phyloP scores from a whole-genome alignment of 257 asterid genomes.

The Nicotiana paniculata region DNA sequence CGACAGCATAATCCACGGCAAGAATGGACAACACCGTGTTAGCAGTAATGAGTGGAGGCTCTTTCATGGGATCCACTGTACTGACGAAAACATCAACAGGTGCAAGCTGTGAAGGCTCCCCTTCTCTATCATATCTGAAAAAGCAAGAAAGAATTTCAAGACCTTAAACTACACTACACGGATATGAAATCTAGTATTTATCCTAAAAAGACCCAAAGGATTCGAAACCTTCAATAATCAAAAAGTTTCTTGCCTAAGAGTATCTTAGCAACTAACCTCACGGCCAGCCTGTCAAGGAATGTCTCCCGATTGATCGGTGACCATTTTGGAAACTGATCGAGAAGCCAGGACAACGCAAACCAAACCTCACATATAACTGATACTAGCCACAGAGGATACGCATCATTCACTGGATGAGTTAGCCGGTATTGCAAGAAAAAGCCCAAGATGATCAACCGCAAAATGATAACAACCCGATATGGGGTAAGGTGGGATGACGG shows the following conservation, averaged over 20 bases:
- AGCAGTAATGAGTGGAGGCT: slow-evolving; percentile 67
- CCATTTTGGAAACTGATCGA: slow-evolving; percentile 73
- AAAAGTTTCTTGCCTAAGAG: neutral
- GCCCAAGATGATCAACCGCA: slow-evolving; percentile 58
- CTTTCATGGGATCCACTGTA: slow-evolving; percentile 77
- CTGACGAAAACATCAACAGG: slow-evolving; percentile 65
- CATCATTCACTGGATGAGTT: slow-evolving; percentile 66
- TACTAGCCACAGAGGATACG: slow-evolving; percentile 70
- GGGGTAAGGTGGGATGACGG: slow-evolving; percentile 57
- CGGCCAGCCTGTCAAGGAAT: slow-evolving; percentile 55
- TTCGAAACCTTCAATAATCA: neutral
- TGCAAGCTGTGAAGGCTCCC: slow-evolving; percentile 64
- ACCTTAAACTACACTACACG: neutral
- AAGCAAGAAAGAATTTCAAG: neutral
- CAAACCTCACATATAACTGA: slow-evolving; percentile 72
- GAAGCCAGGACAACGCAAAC: slow-evolving; percentile 71
- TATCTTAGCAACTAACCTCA: slow-evolving; percentile 33
- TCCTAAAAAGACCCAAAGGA: neutral
- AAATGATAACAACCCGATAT: slow-evolving; percentile 55
- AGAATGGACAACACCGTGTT: slow-evolving; percentile 67
- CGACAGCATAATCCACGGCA: slow-evolving; percentile 65
- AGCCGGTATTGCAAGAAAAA: slow-evolving; percentile 66
- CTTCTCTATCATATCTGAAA: slow-evolving; percentile 56
- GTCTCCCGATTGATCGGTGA: slow-evolving; percentile 62
- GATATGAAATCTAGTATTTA: neutral